These are phyloP conservation scores for Sphagnurus paluster DNA, from an alignment of 1,284 basidiomycete genomes.

Conservation along the genomic window DNA sequence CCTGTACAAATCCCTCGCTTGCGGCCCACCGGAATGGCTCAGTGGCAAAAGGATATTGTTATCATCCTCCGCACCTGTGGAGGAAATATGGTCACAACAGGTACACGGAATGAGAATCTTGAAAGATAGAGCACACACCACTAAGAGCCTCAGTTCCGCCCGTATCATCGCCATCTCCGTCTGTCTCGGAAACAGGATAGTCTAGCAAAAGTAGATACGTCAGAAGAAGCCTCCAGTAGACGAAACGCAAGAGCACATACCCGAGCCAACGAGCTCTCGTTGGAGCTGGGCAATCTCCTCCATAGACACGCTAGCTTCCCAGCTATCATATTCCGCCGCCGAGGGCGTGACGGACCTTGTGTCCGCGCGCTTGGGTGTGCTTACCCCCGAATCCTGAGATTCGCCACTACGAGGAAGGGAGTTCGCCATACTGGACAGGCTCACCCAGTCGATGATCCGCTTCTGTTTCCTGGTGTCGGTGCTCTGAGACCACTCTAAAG, in stretches of 20 bases:
- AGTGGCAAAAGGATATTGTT: neutral
- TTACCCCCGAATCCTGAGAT: slow-evolving; percentile 7
- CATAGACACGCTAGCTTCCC: slow-evolving; percentile 31
- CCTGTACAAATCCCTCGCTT: neutral
- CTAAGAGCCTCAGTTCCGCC: slow-evolving; percentile 4
- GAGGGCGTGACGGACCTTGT: slow-evolving; percentile 2
- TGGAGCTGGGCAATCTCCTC: slow-evolving; percentile 24
- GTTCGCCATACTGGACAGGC: neutral
- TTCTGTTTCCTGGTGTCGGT: slow-evolving; percentile 13
- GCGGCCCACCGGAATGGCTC: neutral
- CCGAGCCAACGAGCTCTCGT: slow-evolving; percentile 13
- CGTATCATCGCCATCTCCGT: slow-evolving; percentile 5
- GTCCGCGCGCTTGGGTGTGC: neutral
- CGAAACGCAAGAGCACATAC: slow-evolving; percentile 5
- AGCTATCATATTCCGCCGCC: slow-evolving; percentile 31
- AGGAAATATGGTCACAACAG: neutral
- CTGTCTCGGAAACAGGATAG: slow-evolving; percentile 11
- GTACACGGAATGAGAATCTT: neutral
- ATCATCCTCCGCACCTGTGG: slow-evolving; percentile 3
- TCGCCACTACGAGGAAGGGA: neutral
- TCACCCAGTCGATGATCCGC: slow-evolving; percentile 13
- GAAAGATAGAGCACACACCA: slow-evolving; percentile 2
- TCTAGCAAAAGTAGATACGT: slow-evolving; percentile 6
- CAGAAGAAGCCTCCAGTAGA: neutral
- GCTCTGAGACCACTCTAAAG: slow-evolving; percentile 4